Percentiles rank a stretch among this genome's conserved stretches.
Evolutionary conservation across 371 early-diverging fungal genomes (phyloP).

Genomic region (Mucor piriformis): DNA sequence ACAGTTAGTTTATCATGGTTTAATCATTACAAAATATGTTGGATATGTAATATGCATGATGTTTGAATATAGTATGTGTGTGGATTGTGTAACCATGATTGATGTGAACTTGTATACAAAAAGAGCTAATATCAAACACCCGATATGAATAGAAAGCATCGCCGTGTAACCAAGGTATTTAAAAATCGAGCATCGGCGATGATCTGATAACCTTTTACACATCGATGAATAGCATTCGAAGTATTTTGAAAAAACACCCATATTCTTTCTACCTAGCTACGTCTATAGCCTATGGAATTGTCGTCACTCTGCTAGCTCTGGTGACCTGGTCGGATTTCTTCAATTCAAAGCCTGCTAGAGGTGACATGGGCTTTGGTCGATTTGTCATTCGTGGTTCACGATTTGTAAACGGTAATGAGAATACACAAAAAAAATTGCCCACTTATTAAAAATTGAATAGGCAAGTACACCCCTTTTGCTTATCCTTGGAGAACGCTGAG

Average conservation of each 20-base stretch:
- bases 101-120: no score
- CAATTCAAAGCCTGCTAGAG: constrained; percentile 41
- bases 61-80: no score
- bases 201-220: neutral
- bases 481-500: constrained; percentile 41
- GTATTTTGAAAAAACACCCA: neutral
- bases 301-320: constrained; percentile 19
- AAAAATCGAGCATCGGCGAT: neutral
- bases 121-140: no score
- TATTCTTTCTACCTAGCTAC: constrained; percentile 7
- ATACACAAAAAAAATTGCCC: no score
- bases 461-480: constrained; percentile 45
- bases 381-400: constrained; percentile 45
- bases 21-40: no score
- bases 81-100: no score
- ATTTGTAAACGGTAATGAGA: constrained; percentile 35
- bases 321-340: constrained; percentile 31
- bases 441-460: no score
- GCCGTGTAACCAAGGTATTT: no score
- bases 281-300: constrained; percentile 19
- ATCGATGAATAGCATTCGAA: neutral
- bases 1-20: no score
- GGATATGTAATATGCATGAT: no score
- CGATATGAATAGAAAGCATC: no score
- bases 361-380: constrained; percentile 47